Percentiles rank a stretch among this genome's conserved stretches.
phyloP scores from a whole-genome alignment of 495 filamentous ascomycete genomes.

The Ascodesmis nigricans region DNA sequence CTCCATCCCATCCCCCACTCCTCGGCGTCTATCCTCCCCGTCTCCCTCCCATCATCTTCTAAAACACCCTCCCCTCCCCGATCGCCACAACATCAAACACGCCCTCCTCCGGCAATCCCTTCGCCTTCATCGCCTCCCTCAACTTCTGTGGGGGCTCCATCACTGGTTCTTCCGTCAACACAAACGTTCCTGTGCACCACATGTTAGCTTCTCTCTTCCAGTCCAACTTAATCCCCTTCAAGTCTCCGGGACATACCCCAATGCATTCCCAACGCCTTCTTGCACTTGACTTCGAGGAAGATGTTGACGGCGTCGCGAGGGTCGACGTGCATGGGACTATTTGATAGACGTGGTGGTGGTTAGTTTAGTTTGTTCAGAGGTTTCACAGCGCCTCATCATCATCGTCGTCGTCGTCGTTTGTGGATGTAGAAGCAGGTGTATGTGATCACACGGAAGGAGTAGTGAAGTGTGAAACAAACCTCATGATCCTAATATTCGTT shows the following conservation, averaged over 20 bases:
- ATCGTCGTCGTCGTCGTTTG: too few species aligned
- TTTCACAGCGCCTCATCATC: too few species aligned
- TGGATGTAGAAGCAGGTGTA: too few species aligned
- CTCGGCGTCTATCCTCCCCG: neutral
- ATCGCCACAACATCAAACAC: slow-evolving; percentile 78
- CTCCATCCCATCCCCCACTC: slow-evolving; percentile 3
- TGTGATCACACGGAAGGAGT: too few species aligned
- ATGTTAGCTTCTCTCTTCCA: too few species aligned
- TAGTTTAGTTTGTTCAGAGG: too few species aligned
- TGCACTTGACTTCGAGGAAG: slow-evolving; percentile 68
- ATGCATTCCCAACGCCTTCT: slow-evolving; percentile 68
- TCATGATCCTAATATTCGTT: too few species aligned
- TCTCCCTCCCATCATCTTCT: neutral
- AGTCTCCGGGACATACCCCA: slow-evolving; percentile 38
- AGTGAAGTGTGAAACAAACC: too few species aligned
- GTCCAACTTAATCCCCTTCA: too few species aligned
- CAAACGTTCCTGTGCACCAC: slow-evolving; percentile 53
- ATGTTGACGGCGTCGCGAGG: slow-evolving; percentile 80
- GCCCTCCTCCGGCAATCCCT: slow-evolving; percentile 47
- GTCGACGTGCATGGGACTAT: slow-evolving; percentile 71
- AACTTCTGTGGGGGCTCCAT: slow-evolving; percentile 62
- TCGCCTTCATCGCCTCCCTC: slow-evolving; percentile 48
- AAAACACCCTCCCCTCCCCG: slow-evolving; percentile 46
- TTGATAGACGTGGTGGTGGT: too few species aligned
- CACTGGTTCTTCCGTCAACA: slow-evolving; percentile 66